Evolutionary conservation across 345 rosid species (phyloP).

Genomic region (Theobroma cacao): DNA sequence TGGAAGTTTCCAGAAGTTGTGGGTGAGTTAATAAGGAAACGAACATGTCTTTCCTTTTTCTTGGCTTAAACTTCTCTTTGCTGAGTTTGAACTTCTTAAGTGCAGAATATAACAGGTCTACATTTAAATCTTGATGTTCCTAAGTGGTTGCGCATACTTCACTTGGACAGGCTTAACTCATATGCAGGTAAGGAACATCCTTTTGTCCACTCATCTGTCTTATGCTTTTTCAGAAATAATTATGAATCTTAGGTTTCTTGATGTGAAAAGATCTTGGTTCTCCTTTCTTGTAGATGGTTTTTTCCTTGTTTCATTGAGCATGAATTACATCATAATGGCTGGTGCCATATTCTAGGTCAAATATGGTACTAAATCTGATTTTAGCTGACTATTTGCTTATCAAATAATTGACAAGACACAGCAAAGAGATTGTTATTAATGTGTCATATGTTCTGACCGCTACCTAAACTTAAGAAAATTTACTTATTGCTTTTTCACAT

Average conservation of each 20-base stretch:
- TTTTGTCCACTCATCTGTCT: background rate
- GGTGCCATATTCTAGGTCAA: background rate
- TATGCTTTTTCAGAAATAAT: background rate
- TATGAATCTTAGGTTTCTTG: background rate
- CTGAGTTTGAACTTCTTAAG: constrained; percentile 31
- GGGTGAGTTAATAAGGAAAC: constrained; percentile 55
- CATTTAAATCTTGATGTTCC: constrained; percentile 73
- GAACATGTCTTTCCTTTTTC: constrained; percentile 10
- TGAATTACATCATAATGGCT: background rate
- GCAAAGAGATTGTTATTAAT: too few relatives aligned
- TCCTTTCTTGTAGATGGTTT: background rate
- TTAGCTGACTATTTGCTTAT: too few relatives aligned
- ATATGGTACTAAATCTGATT: background rate
- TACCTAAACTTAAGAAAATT: background rate
- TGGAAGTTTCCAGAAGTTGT: constrained; percentile 52
- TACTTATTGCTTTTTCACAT: background rate
- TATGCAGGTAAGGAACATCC: constrained; percentile 64
- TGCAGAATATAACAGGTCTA: constrained; percentile 81
- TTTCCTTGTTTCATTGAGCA: background rate
- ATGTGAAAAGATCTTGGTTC: background rate
- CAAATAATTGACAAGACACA: background rate
- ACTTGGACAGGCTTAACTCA: constrained; percentile 67
- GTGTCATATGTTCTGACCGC: background rate
- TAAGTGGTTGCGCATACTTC: constrained; percentile 68
- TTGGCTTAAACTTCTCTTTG: constrained; percentile 13